Percentiles rank a stretch among this genome's conserved stretches.
These are phyloP conservation scores for Monosporozyma siamensis DNA, from an alignment of 805 yeast species.

Conservation along the genomic window DNA sequence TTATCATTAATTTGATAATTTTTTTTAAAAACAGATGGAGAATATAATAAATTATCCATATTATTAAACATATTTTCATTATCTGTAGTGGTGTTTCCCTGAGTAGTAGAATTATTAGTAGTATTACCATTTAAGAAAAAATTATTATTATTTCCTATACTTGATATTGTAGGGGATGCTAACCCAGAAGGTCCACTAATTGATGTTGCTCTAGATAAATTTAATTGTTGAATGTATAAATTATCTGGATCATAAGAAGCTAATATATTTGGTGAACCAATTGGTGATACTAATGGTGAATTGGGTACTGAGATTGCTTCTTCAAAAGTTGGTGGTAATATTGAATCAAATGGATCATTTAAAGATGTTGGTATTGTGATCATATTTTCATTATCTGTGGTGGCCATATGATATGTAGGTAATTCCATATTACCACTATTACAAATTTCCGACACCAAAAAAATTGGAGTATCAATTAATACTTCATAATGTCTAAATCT, in stretches of 20 bases:
- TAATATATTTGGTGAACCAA: conserved; percentile 14
- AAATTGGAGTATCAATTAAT: conserved; percentile 67
- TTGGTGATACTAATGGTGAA: conserved; percentile 33
- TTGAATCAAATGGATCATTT: not conserved
- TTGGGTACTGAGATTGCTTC: conserved; percentile 44
- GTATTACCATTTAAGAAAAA: conserved; percentile 1
- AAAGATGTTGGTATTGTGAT: too few species aligned
- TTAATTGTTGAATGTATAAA: conserved; percentile 16
- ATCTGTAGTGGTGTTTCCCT: conserved; percentile 1
- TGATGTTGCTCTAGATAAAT: conserved; percentile 18
- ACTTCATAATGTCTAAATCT: conserved; percentile 71
- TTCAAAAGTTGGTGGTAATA: conserved; percentile 50
- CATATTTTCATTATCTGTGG: too few species aligned
- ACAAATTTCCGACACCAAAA: conserved; percentile 38
- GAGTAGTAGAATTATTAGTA: not conserved
- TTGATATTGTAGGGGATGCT: not conserved
- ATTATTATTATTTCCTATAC: not conserved
- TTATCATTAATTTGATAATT: conserved; percentile 1
- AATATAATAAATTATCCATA: conserved; percentile 14
- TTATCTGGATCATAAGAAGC: conserved; percentile 13
- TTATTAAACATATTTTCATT: conserved; percentile 12
- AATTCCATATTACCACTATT: conserved; percentile 30
- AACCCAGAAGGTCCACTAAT: conserved; percentile 13
- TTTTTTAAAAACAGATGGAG: conserved; percentile 6
- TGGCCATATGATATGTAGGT: conserved; percentile 31